A percentile compares a stretch with the other conserved stretches of the same genome.
Conservation (phyloP, 1,139 yeast species). For the Magnusiomyces fungicola region DNA sequence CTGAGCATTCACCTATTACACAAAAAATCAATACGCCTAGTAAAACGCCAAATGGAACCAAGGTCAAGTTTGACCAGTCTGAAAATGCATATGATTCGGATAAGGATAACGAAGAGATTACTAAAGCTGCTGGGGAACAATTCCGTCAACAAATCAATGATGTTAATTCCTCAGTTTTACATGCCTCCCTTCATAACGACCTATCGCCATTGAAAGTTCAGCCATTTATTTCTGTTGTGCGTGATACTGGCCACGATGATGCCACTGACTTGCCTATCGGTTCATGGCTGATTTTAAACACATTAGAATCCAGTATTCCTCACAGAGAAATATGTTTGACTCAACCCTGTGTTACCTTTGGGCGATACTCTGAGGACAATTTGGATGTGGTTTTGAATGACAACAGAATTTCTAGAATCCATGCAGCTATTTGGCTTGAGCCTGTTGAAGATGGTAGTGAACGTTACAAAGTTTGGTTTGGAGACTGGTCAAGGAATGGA, state of each 20-base stretch:
- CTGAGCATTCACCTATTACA: no score
- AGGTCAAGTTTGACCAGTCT: no score
- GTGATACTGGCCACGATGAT: slow-evolving; percentile 23
- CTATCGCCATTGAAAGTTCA: slow-evolving; percentile 8
- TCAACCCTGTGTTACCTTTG: slow-evolving; percentile 25
- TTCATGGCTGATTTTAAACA: slow-evolving; percentile 44
- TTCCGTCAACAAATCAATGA: neutral
- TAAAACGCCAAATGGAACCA: no score
- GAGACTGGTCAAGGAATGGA: slow-evolving; percentile 74
- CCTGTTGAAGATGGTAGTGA: slow-evolving; percentile 34
- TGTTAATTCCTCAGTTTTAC: slow-evolving; percentile 9
- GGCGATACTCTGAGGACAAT: slow-evolving; percentile 25
- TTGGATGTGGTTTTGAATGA: slow-evolving; percentile 56
- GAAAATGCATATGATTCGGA: slow-evolving; percentile 9
- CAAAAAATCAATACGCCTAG: no score
- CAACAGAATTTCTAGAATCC: slow-evolving; percentile 70
- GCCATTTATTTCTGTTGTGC: slow-evolving; percentile 15
- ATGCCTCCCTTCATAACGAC: slow-evolving; percentile 1
- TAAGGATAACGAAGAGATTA: slow-evolving; percentile 12
- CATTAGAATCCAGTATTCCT: slow-evolving; percentile 37
- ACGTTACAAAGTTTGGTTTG: slow-evolving; percentile 69
- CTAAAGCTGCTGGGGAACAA: slow-evolving; percentile 6
- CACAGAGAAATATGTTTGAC: slow-evolving; percentile 45
- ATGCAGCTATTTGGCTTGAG: slow-evolving; percentile 59
- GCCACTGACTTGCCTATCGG: slow-evolving; percentile 35